Conservation (phyloP, 441 rosid genomes). For the Gossypium davidsonii region DNA sequence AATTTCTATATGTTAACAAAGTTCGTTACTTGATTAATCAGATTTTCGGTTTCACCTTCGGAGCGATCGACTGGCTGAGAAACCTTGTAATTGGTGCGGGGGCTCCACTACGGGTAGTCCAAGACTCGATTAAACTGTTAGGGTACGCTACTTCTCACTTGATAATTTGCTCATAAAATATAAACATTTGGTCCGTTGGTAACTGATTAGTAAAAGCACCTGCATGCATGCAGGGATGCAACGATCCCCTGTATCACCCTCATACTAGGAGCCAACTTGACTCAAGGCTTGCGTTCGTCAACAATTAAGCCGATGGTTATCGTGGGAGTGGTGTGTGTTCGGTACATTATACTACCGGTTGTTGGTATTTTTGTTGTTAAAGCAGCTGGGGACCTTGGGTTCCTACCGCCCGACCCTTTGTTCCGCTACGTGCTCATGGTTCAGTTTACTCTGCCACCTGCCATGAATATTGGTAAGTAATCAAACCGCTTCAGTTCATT, state of each 20-base stretch:
- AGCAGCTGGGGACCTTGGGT: constrained; percentile 55
- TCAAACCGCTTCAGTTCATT: neutral
- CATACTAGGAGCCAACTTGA: constrained; percentile 82
- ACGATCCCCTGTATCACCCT: constrained; percentile 79
- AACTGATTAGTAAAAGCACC: neutral
- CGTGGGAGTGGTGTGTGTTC: constrained; percentile 51
- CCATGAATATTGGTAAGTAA: constrained; percentile 68
- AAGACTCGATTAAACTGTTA: constrained; percentile 61
- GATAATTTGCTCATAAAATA: neutral
- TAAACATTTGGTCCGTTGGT: neutral
- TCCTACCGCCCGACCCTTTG: constrained; percentile 66
- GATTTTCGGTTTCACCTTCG: constrained; percentile 70
- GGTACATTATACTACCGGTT: constrained; percentile 47
- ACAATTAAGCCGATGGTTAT: constrained; percentile 43
- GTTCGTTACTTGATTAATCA: constrained; percentile 19
- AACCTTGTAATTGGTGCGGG: constrained; percentile 59
- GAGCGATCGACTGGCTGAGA: constrained; percentile 56
- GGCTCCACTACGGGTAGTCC: constrained; percentile 70
- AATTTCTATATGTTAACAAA: neutral
- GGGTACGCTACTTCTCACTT: constrained; percentile 36
- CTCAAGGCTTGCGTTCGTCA: constrained; percentile 61
- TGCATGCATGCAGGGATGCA: constrained; percentile 47
- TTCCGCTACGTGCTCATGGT: constrained; percentile 70
- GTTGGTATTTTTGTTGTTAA: constrained; percentile 55
- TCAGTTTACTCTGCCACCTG: constrained; percentile 86